Evolutionary conservation across 768 basidiomycete species (phyloP), one percentile per base, ranked within the genome.

Genomic region (Hirschioporus abietinus): DNA sequence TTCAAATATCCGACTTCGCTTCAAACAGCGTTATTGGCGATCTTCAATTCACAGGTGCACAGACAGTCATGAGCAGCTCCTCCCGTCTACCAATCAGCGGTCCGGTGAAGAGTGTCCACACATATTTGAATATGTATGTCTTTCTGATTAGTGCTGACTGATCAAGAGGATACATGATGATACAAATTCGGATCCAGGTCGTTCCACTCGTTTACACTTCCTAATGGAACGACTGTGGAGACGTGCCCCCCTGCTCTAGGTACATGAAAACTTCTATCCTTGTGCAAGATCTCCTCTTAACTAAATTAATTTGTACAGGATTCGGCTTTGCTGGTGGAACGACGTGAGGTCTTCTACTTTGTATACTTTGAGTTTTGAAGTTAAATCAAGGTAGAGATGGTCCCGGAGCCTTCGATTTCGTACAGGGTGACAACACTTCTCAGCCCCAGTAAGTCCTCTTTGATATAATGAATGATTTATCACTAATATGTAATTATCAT

Each of bases 171-270:
- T 66, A 66, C 66, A 58, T 24, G 34, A 58, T 34, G 64, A 65
- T 60, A 66, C 34, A 25, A 63, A 42, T 12, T 27, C 60, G 26
- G 35, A 15, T 52, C 8, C 61, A 90, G 87, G 90, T 79, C 86
- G 18, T 86, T 81, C 70, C 84, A 89, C 69, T 80, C 82, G 0
- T 92, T 93, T 74, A 74, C 76, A 9, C 78, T 92, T 20, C 77
- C 85, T 1, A 88, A 92, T 70, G 90, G 92, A 34, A 88, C 87
- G 1, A 79, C 75, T 6, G 88, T 86, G 35, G 80, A 81, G 27
- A 93, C 92, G 0, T 93, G 91, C 72, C 89, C 90, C n/a, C 80
- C 91, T 68, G 92, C 90, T 61, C 78, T 92, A 76, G 92, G 90
- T 90, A 67, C 66, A 83, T 72, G n/a, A n/a, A n/a, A 34, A 17